Percentiles rank a stretch among this genome's conserved stretches.
phyloP scores from a whole-genome alignment of 805 yeast species.

The Cephaloascus albidus region DNA sequence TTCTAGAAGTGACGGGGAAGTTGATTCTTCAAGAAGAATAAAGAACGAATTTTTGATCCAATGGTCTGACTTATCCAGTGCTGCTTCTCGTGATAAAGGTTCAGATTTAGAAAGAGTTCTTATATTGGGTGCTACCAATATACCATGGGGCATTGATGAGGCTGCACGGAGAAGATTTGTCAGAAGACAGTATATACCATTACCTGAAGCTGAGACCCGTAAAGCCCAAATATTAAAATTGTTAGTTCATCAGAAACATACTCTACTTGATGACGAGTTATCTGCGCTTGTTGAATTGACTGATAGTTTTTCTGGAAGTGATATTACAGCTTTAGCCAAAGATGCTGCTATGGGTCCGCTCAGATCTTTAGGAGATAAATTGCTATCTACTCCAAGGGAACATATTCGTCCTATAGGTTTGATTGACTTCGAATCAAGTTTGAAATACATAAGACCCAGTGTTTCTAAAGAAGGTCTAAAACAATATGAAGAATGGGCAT shows the following conservation, averaged over 20 bases:
- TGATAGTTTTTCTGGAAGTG: conserved; percentile 86
- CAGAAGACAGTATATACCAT: conserved; percentile 84
- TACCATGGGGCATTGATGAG: conserved; percentile 97
- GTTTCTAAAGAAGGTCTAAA: conserved; percentile 75
- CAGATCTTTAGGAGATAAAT: conserved; percentile 78
- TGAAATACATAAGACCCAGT: conserved; percentile 77
- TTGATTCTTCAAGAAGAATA: conserved; percentile 82
- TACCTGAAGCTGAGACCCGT: conserved; percentile 84
- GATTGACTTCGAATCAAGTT: conserved; percentile 65
- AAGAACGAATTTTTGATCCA: conserved; percentile 90
- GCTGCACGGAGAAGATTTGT: conserved; percentile 94
- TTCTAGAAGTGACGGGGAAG: conserved; percentile 64
- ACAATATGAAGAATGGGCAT: conserved; percentile 85
- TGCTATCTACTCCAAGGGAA: conserved; percentile 59
- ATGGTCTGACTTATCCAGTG: conserved; percentile 88
- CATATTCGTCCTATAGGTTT: conserved; percentile 69
- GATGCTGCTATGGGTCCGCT: conserved; percentile 98
- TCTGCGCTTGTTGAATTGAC: conserved; percentile 55
- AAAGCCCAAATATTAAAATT: conserved; percentile 60
- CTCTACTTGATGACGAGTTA: conserved; percentile 55
- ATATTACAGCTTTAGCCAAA: conserved; percentile 85
- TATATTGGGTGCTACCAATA: conserved; percentile 88
- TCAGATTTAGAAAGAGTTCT: conserved; percentile 61
- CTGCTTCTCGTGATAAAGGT: conserved; percentile 57
- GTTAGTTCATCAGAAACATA: conserved; percentile 62